Base-by-base conservation (phyloP, 257 asterid species). In the Rauvolfia tetraphylla region DNA sequence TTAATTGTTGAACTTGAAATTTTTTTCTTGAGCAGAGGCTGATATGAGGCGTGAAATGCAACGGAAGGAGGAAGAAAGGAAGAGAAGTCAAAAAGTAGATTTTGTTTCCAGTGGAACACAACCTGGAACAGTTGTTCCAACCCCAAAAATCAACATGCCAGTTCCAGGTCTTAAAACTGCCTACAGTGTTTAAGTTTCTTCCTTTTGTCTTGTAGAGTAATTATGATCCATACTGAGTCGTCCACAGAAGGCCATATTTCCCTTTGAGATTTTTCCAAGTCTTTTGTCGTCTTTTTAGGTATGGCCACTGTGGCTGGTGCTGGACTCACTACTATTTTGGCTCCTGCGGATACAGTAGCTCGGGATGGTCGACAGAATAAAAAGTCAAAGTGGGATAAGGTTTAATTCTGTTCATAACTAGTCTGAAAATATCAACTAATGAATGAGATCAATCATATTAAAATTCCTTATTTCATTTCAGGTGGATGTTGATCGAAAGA, bases 321-420 rank as follows among this genome's bases (percentile, higher is more conserved):
- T 22, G 83, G 78, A 75, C 62, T 81, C 34, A 73, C 41, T 29
- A 61, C 83, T 75, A 71, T 86, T 33, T 82, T 87, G 15, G 82
- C 86, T 59, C 62, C 84, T 38, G 76, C 80, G 6, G 96, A 90
- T 77, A 78, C 72, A 78, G 79, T 82, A 73, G 71, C 87, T 61
- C 91, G 96, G 79, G 98, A 95, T 73, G 92, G 93, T 73, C 90
- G 99, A 78, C 95, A 83, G 81, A 93, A 87, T 86, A 95, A 95
- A 83, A 95, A 89, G 85, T 95, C 99, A 44, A 95, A 95, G 85
- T 95, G 99, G 99, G 99, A 95, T 83, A 95, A 91, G 98, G 99
- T 95, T 41, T 70, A 79, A 27, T 49, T 71, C 77, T 72, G 71
- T 53, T 72, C 76, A 71, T 72, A 56, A 51, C 71, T 68, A 70